phyloP scores from a whole-genome alignment of 2,329 filamentous ascomycete species.

The Aspergillus bombycis region DNA sequence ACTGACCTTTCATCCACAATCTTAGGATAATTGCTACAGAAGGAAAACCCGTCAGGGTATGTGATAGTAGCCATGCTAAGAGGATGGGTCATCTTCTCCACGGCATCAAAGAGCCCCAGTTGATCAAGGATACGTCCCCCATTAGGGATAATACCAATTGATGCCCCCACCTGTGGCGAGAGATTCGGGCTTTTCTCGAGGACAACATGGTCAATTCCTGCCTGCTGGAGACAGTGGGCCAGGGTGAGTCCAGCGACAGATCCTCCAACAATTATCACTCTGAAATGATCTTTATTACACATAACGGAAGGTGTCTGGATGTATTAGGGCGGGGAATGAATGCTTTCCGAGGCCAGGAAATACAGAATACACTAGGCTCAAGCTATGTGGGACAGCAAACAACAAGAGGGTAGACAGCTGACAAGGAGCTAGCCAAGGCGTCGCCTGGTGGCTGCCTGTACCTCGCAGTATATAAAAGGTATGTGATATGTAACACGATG shows the following conservation, averaged over 20 bases:
- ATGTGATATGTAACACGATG: no score
- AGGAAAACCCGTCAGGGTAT: slow-evolving; percentile 9
- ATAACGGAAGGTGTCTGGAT: not conserved
- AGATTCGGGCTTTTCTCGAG: slow-evolving; percentile 46
- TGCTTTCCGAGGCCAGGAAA: no score
- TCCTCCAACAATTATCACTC: slow-evolving; percentile 52
- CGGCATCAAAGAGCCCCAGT: slow-evolving; percentile 44
- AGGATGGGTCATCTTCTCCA: slow-evolving; percentile 27
- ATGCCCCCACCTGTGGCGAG: slow-evolving; percentile 50
- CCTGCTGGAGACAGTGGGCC: slow-evolving; percentile 49
- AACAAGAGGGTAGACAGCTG: no score
- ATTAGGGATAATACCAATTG: slow-evolving; percentile 51
- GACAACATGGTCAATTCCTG: slow-evolving; percentile 52
- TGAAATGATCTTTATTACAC: not conserved
- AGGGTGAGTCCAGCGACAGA: slow-evolving; percentile 53
- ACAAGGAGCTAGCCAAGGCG: no score
- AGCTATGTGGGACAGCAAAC: no score
- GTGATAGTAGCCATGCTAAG: not conserved
- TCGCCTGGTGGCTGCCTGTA: no score
- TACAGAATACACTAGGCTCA: no score
- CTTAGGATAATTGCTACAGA: not conserved
- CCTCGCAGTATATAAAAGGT: no score
- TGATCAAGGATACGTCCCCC: slow-evolving; percentile 55
- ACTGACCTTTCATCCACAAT: slow-evolving; percentile 4
- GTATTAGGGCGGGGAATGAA: no score